These are phyloP conservation scores for Lagerstroemia fauriei DNA, from an alignment of 441 rosid genomes.

Conservation along the genomic window DNA sequence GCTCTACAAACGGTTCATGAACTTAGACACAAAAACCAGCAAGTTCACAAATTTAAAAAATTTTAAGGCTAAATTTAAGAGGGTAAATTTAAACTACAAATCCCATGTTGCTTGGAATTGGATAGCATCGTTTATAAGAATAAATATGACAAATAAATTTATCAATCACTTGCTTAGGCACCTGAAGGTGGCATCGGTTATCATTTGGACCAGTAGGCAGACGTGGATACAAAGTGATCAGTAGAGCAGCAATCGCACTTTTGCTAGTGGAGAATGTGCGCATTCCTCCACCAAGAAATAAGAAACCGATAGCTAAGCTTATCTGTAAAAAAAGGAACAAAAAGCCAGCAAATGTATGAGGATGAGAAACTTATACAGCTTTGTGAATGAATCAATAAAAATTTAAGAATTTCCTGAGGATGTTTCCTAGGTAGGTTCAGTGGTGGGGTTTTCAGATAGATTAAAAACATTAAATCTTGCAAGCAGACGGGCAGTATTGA, in stretches of 20 bases:
- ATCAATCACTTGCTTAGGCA: slow-evolving; percentile 20
- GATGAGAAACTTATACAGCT: not conserved
- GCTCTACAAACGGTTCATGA: too few relatives aligned
- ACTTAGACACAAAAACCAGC: too few relatives aligned
- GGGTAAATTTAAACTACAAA: not conserved
- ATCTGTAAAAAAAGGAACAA: slow-evolving; percentile 46
- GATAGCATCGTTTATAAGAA: not conserved
- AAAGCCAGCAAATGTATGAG: not conserved
- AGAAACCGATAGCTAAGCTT: slow-evolving; percentile 88
- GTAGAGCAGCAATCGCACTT: slow-evolving; percentile 80
- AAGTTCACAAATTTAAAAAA: too few relatives aligned
- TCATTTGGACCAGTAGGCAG: slow-evolving; percentile 97
- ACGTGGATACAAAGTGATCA: slow-evolving; percentile 87
- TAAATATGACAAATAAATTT: not conserved
- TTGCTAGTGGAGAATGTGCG: slow-evolving; percentile 86
- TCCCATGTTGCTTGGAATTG: not conserved
- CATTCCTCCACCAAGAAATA: slow-evolving; percentile 97
- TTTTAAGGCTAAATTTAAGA: not conserved
- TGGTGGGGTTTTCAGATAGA: not conserved
- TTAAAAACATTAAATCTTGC: not conserved
- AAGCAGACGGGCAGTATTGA: not conserved
- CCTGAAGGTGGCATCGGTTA: slow-evolving; percentile 99
- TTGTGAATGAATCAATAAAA: not conserved
- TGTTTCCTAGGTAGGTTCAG: not conserved
- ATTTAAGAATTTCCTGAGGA: not conserved